A percentile compares a stretch with the other conserved stretches of the same genome.
phyloP scores from a whole-genome alignment of 129 eudicot genomes.

The Chrysanthemum seticuspe region DNA sequence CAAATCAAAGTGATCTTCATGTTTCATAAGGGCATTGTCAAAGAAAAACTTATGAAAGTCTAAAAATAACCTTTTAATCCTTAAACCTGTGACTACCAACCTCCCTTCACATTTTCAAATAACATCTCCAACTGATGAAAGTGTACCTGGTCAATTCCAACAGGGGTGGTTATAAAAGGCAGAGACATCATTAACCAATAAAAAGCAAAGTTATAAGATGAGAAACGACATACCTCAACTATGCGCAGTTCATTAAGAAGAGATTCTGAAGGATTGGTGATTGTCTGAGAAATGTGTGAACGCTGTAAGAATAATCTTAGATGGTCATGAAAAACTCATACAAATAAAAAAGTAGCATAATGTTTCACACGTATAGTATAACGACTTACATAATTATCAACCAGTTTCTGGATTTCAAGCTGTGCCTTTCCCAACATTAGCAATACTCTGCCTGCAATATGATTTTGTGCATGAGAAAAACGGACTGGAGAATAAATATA shows the following conservation, averaged over 20 bases:
- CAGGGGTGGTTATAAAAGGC: no score
- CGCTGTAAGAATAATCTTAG: constrained; percentile 85
- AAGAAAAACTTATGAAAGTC: neutral
- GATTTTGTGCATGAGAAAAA: neutral
- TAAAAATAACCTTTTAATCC: constrained; percentile 10
- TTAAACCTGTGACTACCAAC: neutral
- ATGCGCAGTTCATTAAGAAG: no score
- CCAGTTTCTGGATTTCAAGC: constrained; percentile 74
- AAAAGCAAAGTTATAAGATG: no score
- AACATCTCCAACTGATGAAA: no score
- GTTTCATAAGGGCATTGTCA: neutral
- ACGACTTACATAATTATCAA: constrained; percentile 73
- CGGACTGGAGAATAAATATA: no score
- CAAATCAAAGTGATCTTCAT: neutral
- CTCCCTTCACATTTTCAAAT: no score
- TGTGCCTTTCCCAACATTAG: constrained; percentile 86
- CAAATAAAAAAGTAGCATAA: neutral
- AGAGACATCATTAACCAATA: no score
- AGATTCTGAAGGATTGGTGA: no score
- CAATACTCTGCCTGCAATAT: constrained; percentile 72
- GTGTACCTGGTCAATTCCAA: no score
- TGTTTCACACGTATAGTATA: constrained; percentile 1
- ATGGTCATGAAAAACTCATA: constrained; percentile 19
- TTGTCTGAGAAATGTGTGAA: constrained; percentile 71
- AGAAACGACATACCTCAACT: no score